phyloP scores from a whole-genome alignment of 495 filamentous ascomycete species.

The Penicillium paradoxum region DNA sequence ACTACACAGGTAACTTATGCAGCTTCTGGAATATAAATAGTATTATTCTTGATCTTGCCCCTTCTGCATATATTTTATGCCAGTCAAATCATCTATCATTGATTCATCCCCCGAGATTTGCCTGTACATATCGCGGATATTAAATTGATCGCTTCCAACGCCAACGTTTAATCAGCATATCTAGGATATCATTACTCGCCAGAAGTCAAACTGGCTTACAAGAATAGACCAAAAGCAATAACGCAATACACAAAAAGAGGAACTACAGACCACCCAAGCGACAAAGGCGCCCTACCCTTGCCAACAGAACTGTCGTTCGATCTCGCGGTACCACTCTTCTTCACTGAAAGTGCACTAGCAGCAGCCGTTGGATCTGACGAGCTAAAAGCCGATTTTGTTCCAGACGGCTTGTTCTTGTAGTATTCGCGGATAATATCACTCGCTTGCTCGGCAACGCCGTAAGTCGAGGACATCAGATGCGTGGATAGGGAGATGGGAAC shows the following conservation, averaged over 20 bases:
- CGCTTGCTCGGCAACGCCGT: constrained; percentile 46
- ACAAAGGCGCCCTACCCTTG: background rate
- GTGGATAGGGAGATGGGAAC: constrained; percentile 43
- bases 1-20: too few relatives aligned
- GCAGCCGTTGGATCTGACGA: background rate
- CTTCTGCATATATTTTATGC: too few relatives aligned
- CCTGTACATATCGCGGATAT: too few relatives aligned
- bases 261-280: background rate
- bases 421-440: constrained; percentile 14
- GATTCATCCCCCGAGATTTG: too few relatives aligned
- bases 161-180: too few relatives aligned
- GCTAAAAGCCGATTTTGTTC: background rate
- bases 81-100: too few relatives aligned
- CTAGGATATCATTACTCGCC: too few relatives aligned
- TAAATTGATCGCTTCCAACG: too few relatives aligned
- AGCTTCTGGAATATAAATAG: too few relatives aligned
- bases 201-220: background rate
- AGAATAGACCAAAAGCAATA: background rate
- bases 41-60: too few relatives aligned
- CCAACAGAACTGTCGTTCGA: background rate
- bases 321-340: background rate
- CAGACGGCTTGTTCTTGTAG: background rate
- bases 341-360: background rate
- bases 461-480: constrained; percentile 48
- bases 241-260: background rate